These are phyloP conservation scores for Glonium stellatum DNA, from an alignment of 495 filamentous ascomycete species.

Conservation along the genomic window DNA sequence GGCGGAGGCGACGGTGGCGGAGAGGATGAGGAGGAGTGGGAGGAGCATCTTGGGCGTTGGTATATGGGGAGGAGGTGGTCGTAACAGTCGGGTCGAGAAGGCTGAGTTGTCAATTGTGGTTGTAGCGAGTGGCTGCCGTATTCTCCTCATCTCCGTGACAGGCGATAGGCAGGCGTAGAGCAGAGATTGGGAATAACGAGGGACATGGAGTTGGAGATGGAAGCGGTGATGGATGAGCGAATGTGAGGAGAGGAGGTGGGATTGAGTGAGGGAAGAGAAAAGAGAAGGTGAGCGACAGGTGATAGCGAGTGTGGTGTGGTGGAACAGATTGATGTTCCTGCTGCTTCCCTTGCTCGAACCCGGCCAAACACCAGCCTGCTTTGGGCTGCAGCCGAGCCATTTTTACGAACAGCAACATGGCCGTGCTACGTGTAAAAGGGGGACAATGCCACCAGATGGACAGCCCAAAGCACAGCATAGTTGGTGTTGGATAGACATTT, in stretches of 20 bases:
- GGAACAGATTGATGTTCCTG: no score
- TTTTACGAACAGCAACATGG: no score
- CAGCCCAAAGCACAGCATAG: no score
- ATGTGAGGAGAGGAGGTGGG: background rate
- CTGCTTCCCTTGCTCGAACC: no score
- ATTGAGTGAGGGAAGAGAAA: background rate
- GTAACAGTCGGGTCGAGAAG: background rate
- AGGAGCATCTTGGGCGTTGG: slow-evolving; percentile 4
- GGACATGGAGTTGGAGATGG: background rate
- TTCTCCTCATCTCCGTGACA: background rate
- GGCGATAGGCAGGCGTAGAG: background rate
- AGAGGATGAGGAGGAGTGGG: slow-evolving; percentile 9
- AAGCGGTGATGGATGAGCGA: background rate
- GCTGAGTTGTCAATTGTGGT: background rate
- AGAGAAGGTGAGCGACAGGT: no score
- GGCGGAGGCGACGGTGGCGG: slow-evolving; percentile 15
- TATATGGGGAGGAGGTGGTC: background rate
- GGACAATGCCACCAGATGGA: no score
- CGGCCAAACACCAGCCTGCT: no score
- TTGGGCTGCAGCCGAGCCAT: no score
- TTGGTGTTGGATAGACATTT: no score
- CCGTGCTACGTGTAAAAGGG: no score
- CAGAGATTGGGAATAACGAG: background rate
- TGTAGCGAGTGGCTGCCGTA: background rate
- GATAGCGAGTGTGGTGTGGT: no score